Evolutionary conservation across 169 alveolate genomes (phyloP), one percentile per base, ranked within the genome.

Genomic region (Eimeria necatrix): DNA sequence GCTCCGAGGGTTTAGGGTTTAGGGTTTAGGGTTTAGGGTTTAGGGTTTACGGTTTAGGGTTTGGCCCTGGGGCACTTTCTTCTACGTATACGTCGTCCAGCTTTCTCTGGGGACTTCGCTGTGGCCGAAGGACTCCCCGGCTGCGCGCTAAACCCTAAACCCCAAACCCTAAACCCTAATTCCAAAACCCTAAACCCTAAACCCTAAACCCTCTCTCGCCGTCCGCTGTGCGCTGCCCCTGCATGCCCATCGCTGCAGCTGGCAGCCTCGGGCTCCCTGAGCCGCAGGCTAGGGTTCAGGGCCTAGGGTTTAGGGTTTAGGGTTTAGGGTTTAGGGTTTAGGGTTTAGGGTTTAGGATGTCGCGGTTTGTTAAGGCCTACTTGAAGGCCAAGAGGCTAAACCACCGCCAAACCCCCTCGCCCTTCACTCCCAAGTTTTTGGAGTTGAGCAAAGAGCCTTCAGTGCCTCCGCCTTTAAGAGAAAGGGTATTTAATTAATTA

Each of bases 401-500:
- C 90, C 94, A 95, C 92, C 92, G 98, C 85, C 96, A 95, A 87
- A 90, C 96, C 56, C 96, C 96, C 61, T 85, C 94, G 70, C 97
- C 98, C 7, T 93, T 93, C 74, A 91, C 96, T 76, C 85, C 96
- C 32, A 96, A 96, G 61, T 97, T 97, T 78, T 61, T 97, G 10
- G 98, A 97, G 74, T 73, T 96, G 71, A 95, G 98, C 81, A 96
- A 96, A 83, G 98, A 97, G 61, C 96, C 97, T 81, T 97, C 98
- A 26, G 95, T 97, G 3, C 98, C 98, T 32, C 94, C 86, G 74
- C 98, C 98, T 4, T 94, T 97, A 41, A 49, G 96, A 59, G 98
- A 97, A 32, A 81, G 84, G 88, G 95, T 76, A 61, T 95, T 83
- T 96, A 12, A 70, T 70, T 5, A 4, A 20, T 18, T 41, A 14